Base-by-base conservation (phyloP, 2,329 filamentous ascomycete genomes). In the Claviceps humidiphila region DNA sequence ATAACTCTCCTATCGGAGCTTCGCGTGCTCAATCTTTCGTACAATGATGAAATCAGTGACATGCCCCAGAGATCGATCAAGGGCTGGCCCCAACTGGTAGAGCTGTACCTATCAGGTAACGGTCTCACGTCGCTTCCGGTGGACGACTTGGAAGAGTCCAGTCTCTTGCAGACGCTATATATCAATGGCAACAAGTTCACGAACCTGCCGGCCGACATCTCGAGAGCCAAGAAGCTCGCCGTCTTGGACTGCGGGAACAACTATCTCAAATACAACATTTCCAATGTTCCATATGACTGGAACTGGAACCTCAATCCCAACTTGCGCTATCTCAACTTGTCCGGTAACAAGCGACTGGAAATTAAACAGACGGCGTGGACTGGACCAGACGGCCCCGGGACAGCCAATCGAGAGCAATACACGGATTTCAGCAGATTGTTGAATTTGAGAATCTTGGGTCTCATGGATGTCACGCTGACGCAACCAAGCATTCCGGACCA, bases 281-380 rank as follows among this genome's bases (percentile, higher is more conserved):
- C 89, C 34, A 98, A 98, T 63, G 95, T 95, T 76, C 93, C 91
- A 0, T 98, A 98, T 64, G 93, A 98, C 65, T 98, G 93, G 93
- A 98, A 98, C 62, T 98, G 93, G 93, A 97, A 97, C 63, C 87
- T 93, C 76, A 98, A 98, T 62, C 88, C 87, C 48, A 94, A 96
- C 61, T 72, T 98, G 58, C 86, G 90, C 57, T 98, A 94, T 63
- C 82, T 98, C 56, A 98, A 97, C 63, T 75, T 98, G 63, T 97
- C 91, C 0, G 93, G 93, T 50, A 98, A 98, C 71, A 96, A 95
- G 68, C 83, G 91, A 49, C 71, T 98, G 38, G 93, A 98, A 68
- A 97, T 98, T 71, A 85, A 85, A 63, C 77, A 80, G 59, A 80
- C 79, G 26, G 59, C 61, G 8, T 64, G 58, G 56, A 60, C 57